Evolutionary conservation across 2,329 filamentous ascomycete species (phyloP).

Genomic region (Coniella vitis): DNA sequence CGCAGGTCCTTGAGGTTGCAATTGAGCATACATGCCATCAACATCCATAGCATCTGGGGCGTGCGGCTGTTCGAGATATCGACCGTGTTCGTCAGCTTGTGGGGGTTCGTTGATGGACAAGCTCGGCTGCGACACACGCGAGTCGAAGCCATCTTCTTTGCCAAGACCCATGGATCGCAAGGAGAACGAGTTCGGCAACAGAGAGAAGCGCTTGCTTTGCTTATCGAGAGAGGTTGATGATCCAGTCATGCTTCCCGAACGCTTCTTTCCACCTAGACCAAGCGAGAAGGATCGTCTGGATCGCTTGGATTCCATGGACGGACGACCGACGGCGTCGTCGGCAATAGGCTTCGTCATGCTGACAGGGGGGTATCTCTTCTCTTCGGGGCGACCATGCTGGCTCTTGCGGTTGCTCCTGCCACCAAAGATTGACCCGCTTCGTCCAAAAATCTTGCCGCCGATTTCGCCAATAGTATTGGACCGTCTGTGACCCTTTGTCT

Average conservation of each 20-base stretch:
- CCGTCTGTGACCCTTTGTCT: slow-evolving; percentile 54
- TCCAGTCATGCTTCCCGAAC: slow-evolving; percentile 57
- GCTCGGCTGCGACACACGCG: slow-evolving; percentile 45
- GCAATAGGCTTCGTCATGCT: slow-evolving; percentile 76
- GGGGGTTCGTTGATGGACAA: slow-evolving; percentile 45
- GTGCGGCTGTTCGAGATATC: slow-evolving; percentile 26
- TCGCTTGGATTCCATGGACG: slow-evolving; percentile 62
- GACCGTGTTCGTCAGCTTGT: slow-evolving; percentile 29
- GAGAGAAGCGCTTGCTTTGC: slow-evolving; percentile 59
- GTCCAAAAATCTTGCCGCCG: slow-evolving; percentile 76
- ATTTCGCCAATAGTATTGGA: slow-evolving; percentile 75
- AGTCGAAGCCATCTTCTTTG: slow-evolving; percentile 43
- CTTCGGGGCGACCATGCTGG: slow-evolving; percentile 41
- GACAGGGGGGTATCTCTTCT: slow-evolving; percentile 77
- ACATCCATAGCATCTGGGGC: slow-evolving; percentile 23
- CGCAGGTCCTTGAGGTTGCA: slow-evolving; percentile 21
- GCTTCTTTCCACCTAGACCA: slow-evolving; percentile 61
- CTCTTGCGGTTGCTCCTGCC: slow-evolving; percentile 45
- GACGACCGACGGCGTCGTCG: slow-evolving; percentile 43
- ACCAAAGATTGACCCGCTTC: slow-evolving; percentile 77
- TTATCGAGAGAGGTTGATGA: slow-evolving; percentile 52
- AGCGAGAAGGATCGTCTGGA: slow-evolving; percentile 66
- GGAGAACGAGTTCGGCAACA: slow-evolving; percentile 59
- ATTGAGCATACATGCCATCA: slow-evolving; percentile 27
- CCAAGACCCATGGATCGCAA: slow-evolving; percentile 57